phyloP scores from a whole-genome alignment of 1,284 basidiomycete species.

The Pseudozyma thailandica region DNA sequence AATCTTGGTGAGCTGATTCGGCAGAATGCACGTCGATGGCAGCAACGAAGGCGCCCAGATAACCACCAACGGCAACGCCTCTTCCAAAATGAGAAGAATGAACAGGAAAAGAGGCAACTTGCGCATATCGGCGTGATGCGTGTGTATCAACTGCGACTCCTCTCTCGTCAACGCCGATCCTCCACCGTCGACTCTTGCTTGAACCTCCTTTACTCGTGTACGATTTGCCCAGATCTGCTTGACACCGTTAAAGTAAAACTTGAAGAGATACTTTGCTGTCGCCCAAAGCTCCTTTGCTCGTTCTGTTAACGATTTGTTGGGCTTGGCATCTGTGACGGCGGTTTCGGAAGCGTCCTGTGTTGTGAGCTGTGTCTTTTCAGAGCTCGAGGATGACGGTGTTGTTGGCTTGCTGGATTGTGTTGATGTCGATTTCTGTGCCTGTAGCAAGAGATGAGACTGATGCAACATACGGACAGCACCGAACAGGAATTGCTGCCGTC shows the following conservation, averaged over 20 bases:
- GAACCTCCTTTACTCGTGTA: conserved; percentile 36
- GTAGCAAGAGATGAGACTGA: conserved; percentile 18
- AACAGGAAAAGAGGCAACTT: conserved; percentile 84
- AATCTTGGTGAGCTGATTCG: conserved; percentile 75
- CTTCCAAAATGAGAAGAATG: conserved; percentile 80
- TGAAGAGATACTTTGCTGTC: conserved; percentile 64
- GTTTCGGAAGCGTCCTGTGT: conserved; percentile 9
- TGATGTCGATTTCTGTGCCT: conserved; percentile 21
- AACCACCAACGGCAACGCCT: conserved; percentile 83
- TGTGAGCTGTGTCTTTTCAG: conserved; percentile 14
- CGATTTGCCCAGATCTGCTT: conserved; percentile 67
- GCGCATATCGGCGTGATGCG: conserved; percentile 59
- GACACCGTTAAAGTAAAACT: conserved; percentile 65
- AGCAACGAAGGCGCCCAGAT: conserved; percentile 85
- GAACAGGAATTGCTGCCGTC: conserved; percentile 24
- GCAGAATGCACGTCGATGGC: conserved; percentile 86
- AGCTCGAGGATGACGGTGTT: not conserved
- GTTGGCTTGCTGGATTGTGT: conserved; percentile 8
- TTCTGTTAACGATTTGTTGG: conserved; percentile 32
- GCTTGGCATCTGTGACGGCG: conserved; percentile 10
- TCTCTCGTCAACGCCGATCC: conserved; percentile 44
- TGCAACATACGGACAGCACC: conserved; percentile 23
- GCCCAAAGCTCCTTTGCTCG: conserved; percentile 53
- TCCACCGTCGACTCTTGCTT: conserved; percentile 28
- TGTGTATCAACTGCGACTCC: conserved; percentile 55